Conservation (phyloP, 805 yeast species). For the Candida palmyrensis region DNA sequence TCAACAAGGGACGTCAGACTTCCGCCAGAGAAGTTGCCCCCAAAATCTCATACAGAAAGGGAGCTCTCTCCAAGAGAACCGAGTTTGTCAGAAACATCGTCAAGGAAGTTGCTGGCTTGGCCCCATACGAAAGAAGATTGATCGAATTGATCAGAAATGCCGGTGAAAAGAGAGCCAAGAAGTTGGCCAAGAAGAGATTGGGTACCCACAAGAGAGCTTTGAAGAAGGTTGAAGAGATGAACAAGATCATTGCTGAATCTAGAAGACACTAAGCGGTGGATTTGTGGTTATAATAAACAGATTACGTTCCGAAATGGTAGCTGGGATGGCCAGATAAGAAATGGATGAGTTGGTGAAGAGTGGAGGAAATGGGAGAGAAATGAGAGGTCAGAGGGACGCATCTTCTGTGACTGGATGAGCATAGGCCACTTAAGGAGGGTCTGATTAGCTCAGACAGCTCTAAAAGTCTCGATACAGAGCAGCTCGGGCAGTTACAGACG, state of each 20-base stretch:
- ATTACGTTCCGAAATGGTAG: not conserved
- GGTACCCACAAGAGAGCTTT: constrained; percentile 99
- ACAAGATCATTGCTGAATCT: constrained; percentile 90
- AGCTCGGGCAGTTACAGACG: too few relatives aligned
- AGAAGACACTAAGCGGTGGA: constrained; percentile 72
- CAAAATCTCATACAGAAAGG: constrained; percentile 89
- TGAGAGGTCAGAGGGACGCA: too few relatives aligned
- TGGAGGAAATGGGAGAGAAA: too few relatives aligned
- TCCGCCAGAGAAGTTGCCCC: constrained; percentile 71
- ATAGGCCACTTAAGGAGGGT: too few relatives aligned
- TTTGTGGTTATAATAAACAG: constrained; percentile 5
- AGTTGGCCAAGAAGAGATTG: constrained; percentile 99
- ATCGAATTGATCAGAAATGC: constrained; percentile 99
- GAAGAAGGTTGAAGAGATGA: constrained; percentile 99
- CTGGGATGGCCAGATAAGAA: not conserved
- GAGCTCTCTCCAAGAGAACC: constrained; percentile 93
- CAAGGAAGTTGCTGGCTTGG: constrained; percentile 96
- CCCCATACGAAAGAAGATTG: constrained; percentile 99
- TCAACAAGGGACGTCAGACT: constrained; percentile 99
- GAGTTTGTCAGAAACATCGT: constrained; percentile 91
- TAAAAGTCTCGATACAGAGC: too few relatives aligned
- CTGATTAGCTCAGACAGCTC: too few relatives aligned
- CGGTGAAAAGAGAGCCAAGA: constrained; percentile 99
- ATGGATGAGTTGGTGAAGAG: not conserved
- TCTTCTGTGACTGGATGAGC: too few relatives aligned